These are phyloP conservation scores for Strigomonas culicis DNA, from an alignment of 208 protist species.

Conservation along the genomic window DNA sequence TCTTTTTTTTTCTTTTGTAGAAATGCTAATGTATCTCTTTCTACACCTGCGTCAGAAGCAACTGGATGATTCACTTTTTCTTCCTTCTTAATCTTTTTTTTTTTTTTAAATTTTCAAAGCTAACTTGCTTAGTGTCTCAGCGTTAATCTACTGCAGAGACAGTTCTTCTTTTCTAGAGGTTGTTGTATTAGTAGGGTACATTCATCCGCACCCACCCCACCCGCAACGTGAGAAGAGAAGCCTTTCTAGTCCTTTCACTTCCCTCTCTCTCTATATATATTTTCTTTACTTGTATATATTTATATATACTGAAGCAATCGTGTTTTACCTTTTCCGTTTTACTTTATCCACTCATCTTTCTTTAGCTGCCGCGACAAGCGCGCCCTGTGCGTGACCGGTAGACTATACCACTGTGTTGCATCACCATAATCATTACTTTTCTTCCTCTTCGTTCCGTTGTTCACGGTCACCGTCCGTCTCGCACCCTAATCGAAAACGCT, in stretches of 20 bases:
- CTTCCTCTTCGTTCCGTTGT: neutral
- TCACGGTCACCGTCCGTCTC: neutral
- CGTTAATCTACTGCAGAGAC: no score
- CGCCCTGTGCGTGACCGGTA: no score
- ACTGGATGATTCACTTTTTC: no score
- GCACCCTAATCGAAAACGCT: neutral
- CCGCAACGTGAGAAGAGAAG: no score
- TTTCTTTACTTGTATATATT: slow-evolving; percentile 5
- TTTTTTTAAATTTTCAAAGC: neutral
- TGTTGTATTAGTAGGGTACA: no score
- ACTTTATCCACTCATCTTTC: neutral
- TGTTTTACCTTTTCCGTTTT: neutral
- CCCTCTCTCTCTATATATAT: slow-evolving; percentile 6
- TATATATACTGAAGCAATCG: neutral
- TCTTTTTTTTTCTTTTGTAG: no score
- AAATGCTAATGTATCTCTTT: neutral
- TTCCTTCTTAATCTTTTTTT: neutral
- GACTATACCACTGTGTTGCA: neutral
- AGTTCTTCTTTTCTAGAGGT: no score
- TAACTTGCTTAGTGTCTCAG: no score
- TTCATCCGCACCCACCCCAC: no score
- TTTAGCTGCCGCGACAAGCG: neutral
- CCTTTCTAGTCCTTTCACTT: neutral
- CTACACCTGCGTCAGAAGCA: no score
- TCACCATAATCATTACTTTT: slow-evolving; percentile 8